A percentile compares a stretch with the other conserved stretches of the same genome.
These are phyloP conservation scores for Lipomyces orientalis DNA, from an alignment of 805 yeast species.

Conservation along the genomic window DNA sequence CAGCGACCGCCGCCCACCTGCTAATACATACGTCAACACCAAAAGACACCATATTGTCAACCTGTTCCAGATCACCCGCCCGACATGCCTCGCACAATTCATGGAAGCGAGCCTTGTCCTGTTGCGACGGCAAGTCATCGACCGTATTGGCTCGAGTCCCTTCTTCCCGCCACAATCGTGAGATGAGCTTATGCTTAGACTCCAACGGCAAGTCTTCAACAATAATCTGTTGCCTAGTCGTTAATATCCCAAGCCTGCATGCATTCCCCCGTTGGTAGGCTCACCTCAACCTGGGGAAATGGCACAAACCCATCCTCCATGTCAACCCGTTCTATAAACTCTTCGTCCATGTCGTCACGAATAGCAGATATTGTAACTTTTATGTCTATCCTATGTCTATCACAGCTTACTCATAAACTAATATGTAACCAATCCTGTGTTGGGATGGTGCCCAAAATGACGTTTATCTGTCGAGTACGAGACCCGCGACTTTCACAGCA, in stretches of 20 bases:
- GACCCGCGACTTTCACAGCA: too few relatives aligned
- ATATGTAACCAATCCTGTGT: not conserved
- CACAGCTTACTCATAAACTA: not conserved
- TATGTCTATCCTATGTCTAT: not conserved
- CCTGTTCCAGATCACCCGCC: constrained; percentile 68
- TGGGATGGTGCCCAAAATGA: too few relatives aligned
- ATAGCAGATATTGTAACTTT: not conserved
- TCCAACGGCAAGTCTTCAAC: constrained; percentile 27
- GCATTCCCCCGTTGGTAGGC: not conserved
- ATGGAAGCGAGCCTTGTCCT: constrained; percentile 27
- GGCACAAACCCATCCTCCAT: constrained; percentile 19
- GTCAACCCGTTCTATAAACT: not conserved
- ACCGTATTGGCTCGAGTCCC: constrained; percentile 15
- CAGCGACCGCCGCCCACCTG: constrained; percentile 41
- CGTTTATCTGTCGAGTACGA: too few relatives aligned
- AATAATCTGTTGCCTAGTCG: constrained; percentile 12
- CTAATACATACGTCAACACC: constrained; percentile 51
- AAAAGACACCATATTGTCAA: constrained; percentile 59
- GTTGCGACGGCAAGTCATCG: constrained; percentile 9
- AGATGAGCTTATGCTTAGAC: constrained; percentile 29
- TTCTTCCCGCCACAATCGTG: constrained; percentile 26
- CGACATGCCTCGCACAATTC: constrained; percentile 71
- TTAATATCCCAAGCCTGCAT: not conserved
- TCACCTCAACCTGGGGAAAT: constrained; percentile 19
- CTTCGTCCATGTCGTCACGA: constrained; percentile 7